These are phyloP conservation scores for Leishmania lainsoni DNA, from an alignment of 208 protist species.

Conservation along the genomic window DNA sequence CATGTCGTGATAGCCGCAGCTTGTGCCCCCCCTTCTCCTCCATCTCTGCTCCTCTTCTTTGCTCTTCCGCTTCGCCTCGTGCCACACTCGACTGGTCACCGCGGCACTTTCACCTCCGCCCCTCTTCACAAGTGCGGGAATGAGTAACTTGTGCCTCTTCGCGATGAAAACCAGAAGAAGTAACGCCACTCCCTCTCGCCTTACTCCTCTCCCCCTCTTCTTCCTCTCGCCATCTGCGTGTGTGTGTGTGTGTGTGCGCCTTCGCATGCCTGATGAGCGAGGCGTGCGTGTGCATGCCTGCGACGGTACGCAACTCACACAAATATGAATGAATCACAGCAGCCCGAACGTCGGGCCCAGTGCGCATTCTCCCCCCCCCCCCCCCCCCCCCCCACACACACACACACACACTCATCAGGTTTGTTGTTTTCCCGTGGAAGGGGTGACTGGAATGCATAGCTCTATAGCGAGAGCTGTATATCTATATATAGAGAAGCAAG, in stretches of 20 bases:
- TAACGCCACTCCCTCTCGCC: background rate
- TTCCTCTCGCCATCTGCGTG: background rate
- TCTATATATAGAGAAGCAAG: background rate
- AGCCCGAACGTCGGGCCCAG: background rate
- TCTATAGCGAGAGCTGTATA: background rate
- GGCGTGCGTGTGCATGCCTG: background rate
- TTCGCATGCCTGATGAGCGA: background rate
- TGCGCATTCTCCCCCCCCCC: background rate
- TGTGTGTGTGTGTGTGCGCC: background rate
- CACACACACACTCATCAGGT: background rate
- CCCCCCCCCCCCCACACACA: background rate
- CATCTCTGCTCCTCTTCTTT: background rate
- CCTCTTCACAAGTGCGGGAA: background rate
- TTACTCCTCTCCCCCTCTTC: background rate
- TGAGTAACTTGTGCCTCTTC: background rate
- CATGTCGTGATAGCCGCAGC: background rate
- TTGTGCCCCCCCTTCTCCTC: background rate
- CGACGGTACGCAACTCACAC: background rate
- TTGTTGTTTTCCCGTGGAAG: background rate
- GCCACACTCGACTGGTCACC: background rate
- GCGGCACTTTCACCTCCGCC: background rate
- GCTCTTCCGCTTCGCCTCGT: background rate
- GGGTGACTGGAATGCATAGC: background rate
- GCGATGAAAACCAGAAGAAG: background rate
- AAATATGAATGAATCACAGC: too few species aligned